Conservation (phyloP, 1,139 yeast genomes). For the Suhomyces taliae region DNA sequence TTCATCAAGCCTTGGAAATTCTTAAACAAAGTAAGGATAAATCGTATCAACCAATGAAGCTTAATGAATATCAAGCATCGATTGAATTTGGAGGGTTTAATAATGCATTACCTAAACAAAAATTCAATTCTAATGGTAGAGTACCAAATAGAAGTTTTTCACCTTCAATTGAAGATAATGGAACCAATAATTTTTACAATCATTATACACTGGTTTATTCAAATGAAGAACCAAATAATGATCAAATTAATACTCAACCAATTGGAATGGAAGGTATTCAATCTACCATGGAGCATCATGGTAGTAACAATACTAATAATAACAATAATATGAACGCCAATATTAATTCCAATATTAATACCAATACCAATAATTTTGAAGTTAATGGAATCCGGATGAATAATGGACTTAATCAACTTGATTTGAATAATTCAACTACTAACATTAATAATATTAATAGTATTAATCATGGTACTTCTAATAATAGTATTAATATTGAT, state of each 20-base stretch:
- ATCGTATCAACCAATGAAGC: slow-evolving; percentile 33
- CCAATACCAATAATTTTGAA: too few relatives aligned
- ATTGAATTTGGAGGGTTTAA: slow-evolving; percentile 43
- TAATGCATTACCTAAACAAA: slow-evolving; percentile 36
- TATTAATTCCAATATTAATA: too few relatives aligned
- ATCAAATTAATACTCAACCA: slow-evolving; percentile 13
- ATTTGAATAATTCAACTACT: too few relatives aligned
- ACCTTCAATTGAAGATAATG: slow-evolving; percentile 14
- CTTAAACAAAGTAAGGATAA: slow-evolving; percentile 28
- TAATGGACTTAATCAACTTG: neutral
- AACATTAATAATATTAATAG: too few relatives aligned
- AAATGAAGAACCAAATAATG: slow-evolving; percentile 13
- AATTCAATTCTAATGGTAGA: neutral
- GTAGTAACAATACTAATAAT: neutral
- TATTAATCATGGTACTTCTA: neutral
- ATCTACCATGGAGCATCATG: neutral
- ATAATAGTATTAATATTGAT: neutral
- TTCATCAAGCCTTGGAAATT: slow-evolving; percentile 34
- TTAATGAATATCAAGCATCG: slow-evolving; percentile 43
- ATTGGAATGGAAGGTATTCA: slow-evolving; percentile 6
- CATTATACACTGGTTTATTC: slow-evolving; percentile 22
- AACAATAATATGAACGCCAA: neutral
- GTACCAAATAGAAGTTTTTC: slow-evolving; percentile 14
- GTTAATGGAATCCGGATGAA: neutral
- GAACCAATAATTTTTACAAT: neutral